Evolutionary conservation across 345 rosid genomes (phyloP).

Genomic region (Eucalyptus regnans): DNA sequence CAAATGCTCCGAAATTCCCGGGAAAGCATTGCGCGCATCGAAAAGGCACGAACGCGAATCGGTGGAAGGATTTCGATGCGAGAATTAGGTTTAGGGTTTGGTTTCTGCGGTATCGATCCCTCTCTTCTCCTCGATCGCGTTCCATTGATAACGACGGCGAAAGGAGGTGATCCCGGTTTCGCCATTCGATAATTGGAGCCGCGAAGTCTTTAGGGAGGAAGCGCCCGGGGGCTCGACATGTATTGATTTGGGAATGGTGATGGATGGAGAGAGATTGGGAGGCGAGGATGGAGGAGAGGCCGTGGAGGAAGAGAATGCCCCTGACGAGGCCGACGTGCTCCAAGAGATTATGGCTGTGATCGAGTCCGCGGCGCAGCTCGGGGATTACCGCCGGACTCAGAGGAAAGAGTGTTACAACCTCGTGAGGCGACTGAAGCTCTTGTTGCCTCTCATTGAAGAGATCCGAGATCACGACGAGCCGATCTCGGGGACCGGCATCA

Average conservation of each 20-base stretch:
- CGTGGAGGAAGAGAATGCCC: background rate
- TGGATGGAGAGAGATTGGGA: constrained; percentile 8
- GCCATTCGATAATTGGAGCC: background rate
- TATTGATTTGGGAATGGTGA: constrained; percentile 7
- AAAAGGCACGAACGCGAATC: background rate
- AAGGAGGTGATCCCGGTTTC: background rate
- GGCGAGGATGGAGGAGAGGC: constrained; percentile 15
- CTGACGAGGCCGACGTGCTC: constrained; percentile 14
- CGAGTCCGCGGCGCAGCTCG: constrained; percentile 33
- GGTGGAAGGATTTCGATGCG: background rate
- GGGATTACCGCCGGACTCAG: constrained; percentile 39
- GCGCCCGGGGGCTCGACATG: background rate
- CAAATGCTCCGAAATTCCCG: background rate
- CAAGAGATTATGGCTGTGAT: constrained; percentile 18
- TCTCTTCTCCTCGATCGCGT: background rate
- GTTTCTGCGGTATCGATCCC: background rate
- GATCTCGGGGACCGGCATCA: background rate
- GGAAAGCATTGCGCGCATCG: background rate
- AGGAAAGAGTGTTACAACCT: constrained; percentile 51
- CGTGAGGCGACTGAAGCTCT: constrained; percentile 51
- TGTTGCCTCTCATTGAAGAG: constrained; percentile 59
- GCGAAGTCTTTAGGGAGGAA: background rate
- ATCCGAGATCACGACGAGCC: constrained; percentile 17
- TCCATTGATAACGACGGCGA: background rate
- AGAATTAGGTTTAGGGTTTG: background rate